Percentiles rank a stretch among this genome's conserved stretches.
phyloP scores from a whole-genome alignment of 768 basidiomycete species.

The Suillus fuscotomentosus region DNA sequence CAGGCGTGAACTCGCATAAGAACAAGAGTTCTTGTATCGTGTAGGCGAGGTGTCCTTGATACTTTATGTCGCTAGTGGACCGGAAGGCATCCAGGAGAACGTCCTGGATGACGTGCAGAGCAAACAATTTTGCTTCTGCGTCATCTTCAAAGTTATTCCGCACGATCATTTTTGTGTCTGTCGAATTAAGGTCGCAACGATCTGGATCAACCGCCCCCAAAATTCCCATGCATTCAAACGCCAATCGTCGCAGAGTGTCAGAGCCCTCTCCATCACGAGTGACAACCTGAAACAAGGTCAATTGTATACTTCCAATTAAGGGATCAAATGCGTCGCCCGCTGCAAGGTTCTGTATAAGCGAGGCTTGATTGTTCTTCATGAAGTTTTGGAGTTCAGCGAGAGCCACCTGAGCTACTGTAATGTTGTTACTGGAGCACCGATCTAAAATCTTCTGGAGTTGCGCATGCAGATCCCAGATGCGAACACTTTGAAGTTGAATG shows the following conservation, averaged over 20 bases:
- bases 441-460: conserved; percentile 66
- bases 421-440: conserved; percentile 77
- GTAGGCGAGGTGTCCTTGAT: conserved; percentile 86
- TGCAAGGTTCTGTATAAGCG: conserved; percentile 58
- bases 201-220: conserved; percentile 96
- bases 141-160: conserved; percentile 80
- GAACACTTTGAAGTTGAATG: conserved; percentile 40
- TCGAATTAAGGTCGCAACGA: conserved; percentile 66
- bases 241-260: conserved; percentile 63
- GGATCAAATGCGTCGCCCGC: conserved; percentile 89
- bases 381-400: conserved; percentile 73
- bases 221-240: conserved; percentile 89
- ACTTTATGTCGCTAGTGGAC: conserved; percentile 90
- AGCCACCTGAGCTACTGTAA: conserved; percentile 71
- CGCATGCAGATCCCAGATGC: conserved; percentile 53
- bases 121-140: conserved; percentile 74
- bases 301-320: conserved; percentile 64
- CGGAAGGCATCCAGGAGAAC: conserved; percentile 88
- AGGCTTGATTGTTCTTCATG: conserved; percentile 48
- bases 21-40: conserved; percentile 88
- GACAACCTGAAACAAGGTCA: conserved; percentile 64
- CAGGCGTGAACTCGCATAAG: conserved; percentile 82
- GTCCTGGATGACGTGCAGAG: conserved; percentile 80
- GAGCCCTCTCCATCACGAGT: conserved; percentile 77
- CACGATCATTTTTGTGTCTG: conserved; percentile 67